These are phyloP conservation scores for Candida labiduridarum DNA, from an alignment of 1,139 yeast genomes.

Conservation along the genomic window DNA sequence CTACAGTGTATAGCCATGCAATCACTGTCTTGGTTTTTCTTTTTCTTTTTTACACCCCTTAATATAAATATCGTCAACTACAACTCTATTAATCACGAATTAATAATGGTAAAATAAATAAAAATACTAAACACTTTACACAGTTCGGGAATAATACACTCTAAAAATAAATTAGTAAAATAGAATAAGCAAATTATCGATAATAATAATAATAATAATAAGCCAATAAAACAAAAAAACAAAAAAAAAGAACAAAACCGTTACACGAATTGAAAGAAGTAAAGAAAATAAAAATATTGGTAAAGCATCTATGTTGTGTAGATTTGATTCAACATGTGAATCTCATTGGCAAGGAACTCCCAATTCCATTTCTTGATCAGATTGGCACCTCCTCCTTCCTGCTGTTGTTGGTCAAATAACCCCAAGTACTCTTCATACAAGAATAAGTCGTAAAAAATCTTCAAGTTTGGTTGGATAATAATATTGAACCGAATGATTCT, in stretches of 20 bases:
- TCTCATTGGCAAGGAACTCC: slow-evolving; percentile 40
- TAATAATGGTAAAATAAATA: background rate
- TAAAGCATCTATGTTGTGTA: slow-evolving; percentile 21
- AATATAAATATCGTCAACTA: background rate
- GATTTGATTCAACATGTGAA: slow-evolving; percentile 35
- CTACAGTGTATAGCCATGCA: background rate
- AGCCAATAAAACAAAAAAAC: background rate
- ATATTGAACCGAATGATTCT: slow-evolving; percentile 84
- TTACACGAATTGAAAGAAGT: slow-evolving; percentile 3
- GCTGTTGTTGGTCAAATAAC: slow-evolving; percentile 13
- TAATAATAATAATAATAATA: too few relatives aligned
- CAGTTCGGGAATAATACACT: background rate
- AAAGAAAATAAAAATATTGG: background rate
- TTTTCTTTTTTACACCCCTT: background rate
- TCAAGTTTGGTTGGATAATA: slow-evolving; percentile 86
- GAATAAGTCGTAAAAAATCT: slow-evolving; percentile 81
- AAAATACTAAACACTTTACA: background rate
- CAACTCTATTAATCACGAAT: background rate
- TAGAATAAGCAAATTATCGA: background rate
- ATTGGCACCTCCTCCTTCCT: background rate
- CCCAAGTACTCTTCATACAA: slow-evolving; percentile 68
- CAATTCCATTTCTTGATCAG: slow-evolving; percentile 24
- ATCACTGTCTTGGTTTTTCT: background rate
- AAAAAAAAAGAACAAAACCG: background rate
- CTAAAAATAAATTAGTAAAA: background rate